Base-by-base conservation (phyloP, 2,329 filamentous ascomycete species). In the Colletotrichum gigasporum region DNA sequence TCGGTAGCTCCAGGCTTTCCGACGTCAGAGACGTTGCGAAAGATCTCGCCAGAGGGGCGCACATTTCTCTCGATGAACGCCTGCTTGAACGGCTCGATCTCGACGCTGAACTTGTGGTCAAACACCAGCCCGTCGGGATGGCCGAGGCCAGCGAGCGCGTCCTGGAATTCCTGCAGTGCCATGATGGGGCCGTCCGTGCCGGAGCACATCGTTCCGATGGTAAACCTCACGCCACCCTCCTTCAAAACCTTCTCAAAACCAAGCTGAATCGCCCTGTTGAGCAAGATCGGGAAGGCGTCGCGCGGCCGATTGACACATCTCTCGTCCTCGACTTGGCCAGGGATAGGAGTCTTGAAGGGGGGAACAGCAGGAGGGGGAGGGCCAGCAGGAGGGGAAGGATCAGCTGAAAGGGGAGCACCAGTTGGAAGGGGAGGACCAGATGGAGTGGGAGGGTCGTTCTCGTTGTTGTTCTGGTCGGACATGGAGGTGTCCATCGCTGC, bases 161-260 rank as follows among this genome's bases (percentile, higher is more conserved):
- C 78, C 37, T 77, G 74, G 45, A 93, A 76, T 73, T 89, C 79
- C 12, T 87, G 78, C 12, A 93, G 72, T 0, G 89, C 89, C 1
- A 94, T 79, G 2, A 95, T 76, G 0, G 92, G 92, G 4, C 88
- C 87, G 69, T 95, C 92, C 0, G 92, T 94, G 0, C 92, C 92
- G 1, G 91, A 94, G 72, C 91, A 94, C 80, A 94, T 87, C 0
- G 92, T 95, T 0, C 84, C 91, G 24, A 94, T 73, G n/a, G 72
- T 72, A 50, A 81, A 68, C 11, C 69, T 41, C 8, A 75, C 62
- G 3, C 71, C 71, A 2, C 73, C 73, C 2, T 64, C 60, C n/a
- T 69, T 56, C 18, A 70, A 71, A 7, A 75, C 71, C 11, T 72
- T 24, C 2, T 42, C 50, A 4, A 76, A 66, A 5, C 68, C 60